A percentile compares a stretch with the other conserved stretches of the same genome.
Conservation (phyloP, 495 filamentous ascomycete genomes). For the Daldinia childiae region DNA sequence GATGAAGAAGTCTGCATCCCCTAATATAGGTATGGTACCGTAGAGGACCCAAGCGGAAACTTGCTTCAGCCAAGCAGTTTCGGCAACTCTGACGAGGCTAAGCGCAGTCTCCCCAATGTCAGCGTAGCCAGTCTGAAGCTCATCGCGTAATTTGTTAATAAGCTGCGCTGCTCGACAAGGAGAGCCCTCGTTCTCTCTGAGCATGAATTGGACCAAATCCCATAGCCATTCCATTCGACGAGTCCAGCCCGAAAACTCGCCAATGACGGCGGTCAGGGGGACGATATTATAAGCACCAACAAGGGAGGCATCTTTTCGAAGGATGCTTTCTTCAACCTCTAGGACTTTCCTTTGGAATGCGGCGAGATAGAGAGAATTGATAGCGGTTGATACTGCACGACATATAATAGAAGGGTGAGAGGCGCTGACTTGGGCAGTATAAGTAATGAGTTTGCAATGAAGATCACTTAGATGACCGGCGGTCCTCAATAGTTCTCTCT, state of each 20-base stretch:
- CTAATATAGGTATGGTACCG: slow-evolving; percentile 78
- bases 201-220: slow-evolving; percentile 73
- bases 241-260: slow-evolving; percentile 85
- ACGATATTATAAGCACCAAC: slow-evolving; percentile 94
- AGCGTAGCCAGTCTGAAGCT: slow-evolving; percentile 86
- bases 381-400: slow-evolving; percentile 84
- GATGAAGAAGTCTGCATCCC: slow-evolving; percentile 85
- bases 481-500: slow-evolving; percentile 80
- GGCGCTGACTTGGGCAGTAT: slow-evolving; percentile 70
- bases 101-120: slow-evolving; percentile 81
- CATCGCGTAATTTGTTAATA: slow-evolving; percentile 76
- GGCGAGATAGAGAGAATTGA: slow-evolving; percentile 76
- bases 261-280: slow-evolving; percentile 83
- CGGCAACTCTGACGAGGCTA: slow-evolving; percentile 76
- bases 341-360: slow-evolving; percentile 84
- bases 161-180: slow-evolving; percentile 62
- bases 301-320: slow-evolving; percentile 72
- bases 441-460: slow-evolving; percentile 72
- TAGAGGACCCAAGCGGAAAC: slow-evolving; percentile 89
- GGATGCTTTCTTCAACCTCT: slow-evolving; percentile 80
- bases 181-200: slow-evolving; percentile 52
- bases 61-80: slow-evolving; percentile 91
- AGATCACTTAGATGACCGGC: slow-evolving; percentile 78
- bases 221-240: slow-evolving; percentile 87
- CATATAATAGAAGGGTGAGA: slow-evolving; percentile 81